Conservation (phyloP, 1,139 yeast genomes). For the Yarrowia galli region DNA sequence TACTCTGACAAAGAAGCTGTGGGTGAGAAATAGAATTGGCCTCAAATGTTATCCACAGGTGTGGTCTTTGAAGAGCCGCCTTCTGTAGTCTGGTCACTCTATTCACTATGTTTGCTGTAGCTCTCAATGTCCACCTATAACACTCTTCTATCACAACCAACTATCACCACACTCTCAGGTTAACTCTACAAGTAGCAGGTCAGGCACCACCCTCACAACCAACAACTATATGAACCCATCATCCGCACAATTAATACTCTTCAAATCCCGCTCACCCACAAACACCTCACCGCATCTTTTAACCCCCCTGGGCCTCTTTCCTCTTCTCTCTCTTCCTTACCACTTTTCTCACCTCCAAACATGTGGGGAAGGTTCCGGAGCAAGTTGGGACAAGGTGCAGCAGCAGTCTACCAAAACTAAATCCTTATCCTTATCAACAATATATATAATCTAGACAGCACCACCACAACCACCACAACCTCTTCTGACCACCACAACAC, state of each 20-base stretch:
- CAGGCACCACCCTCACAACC: too few relatives aligned
- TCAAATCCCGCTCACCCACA: too few relatives aligned
- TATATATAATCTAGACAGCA: neutral
- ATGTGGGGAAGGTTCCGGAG: slow-evolving; percentile 27
- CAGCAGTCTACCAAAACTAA: neutral
- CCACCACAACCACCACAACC: too few relatives aligned
- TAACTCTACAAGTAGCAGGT: too few relatives aligned
- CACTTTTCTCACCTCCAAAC: neutral
- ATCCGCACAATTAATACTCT: too few relatives aligned
- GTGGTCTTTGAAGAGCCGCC: too few relatives aligned
- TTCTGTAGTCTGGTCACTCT: too few relatives aligned
- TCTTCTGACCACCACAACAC: neutral
- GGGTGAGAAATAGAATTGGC: slow-evolving; percentile 15
- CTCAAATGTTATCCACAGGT: neutral
- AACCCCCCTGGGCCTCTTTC: neutral
- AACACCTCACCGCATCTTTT: neutral
- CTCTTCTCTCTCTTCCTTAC: neutral
- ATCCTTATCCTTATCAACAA: slow-evolving; percentile 20
- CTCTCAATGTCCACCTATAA: too few relatives aligned
- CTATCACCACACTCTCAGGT: too few relatives aligned
- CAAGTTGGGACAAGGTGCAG: slow-evolving; percentile 14
- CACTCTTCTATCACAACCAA: too few relatives aligned
- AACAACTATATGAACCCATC: too few relatives aligned
- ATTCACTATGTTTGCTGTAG: too few relatives aligned
- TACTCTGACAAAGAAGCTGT: slow-evolving; percentile 1